Evolutionary conservation across 2,329 filamentous ascomycete genomes (phyloP).

Genomic region (Helotiales sp.): DNA sequence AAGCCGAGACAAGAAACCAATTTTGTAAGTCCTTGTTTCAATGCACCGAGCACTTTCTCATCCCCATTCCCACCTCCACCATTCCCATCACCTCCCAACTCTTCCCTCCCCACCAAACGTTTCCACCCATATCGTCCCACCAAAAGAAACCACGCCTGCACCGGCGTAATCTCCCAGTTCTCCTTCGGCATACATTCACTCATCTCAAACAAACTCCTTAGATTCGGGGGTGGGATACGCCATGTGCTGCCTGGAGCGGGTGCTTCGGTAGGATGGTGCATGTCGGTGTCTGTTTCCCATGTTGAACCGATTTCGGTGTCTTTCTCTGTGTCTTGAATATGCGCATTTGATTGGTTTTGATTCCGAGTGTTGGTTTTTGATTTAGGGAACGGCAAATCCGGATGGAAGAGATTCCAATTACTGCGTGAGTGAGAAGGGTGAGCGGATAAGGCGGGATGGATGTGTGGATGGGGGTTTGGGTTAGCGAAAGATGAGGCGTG

Average conservation of each 20-base stretch:
- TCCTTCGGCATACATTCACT: slow-evolving; percentile 28
- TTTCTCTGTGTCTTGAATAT: no score
- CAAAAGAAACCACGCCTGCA: slow-evolving; percentile 41
- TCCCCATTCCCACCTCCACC: neutral
- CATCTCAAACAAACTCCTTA: slow-evolving; percentile 32
- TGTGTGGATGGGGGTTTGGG: slow-evolving; percentile 23
- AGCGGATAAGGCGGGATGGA: slow-evolving; percentile 22
- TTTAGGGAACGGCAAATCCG: no score
- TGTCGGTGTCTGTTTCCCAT: no score
- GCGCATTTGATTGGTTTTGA: no score
- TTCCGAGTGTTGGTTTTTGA: no score
- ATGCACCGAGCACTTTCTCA: slow-evolving; percentile 12
- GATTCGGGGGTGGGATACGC: slow-evolving; percentile 9
- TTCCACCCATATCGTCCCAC: slow-evolving; percentile 26
- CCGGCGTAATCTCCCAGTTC: slow-evolving; percentile 40
- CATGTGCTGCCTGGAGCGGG: neutral
- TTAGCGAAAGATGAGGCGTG: slow-evolving; percentile 21
- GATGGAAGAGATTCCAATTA: no score
- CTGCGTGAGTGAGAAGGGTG: neutral
- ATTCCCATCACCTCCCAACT: neutral
- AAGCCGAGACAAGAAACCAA: slow-evolving; percentile 37
- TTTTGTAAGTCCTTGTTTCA: slow-evolving; percentile 33
- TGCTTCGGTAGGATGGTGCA: neutral
- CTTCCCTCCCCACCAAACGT: slow-evolving; percentile 1
- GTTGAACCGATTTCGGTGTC: no score